A percentile compares a stretch with the other conserved stretches of the same genome.
Evolutionary conservation across 1,284 basidiomycete genomes (phyloP).

Genomic region (Heterobasidion irregulare): DNA sequence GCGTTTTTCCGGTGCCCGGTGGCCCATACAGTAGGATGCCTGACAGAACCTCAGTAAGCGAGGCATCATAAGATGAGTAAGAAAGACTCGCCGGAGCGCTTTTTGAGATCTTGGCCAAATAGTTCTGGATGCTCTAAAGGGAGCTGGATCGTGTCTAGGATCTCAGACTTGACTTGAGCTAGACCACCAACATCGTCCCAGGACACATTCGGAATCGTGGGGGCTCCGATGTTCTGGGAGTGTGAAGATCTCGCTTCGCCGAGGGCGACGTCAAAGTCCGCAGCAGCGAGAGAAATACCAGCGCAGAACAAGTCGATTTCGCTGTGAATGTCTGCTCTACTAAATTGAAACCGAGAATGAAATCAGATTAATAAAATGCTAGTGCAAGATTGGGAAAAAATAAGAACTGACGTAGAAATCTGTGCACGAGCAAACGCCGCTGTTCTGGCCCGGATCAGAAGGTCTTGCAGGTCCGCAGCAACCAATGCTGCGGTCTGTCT

Average conservation of each 20-base stretch:
- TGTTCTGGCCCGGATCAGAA: slow-evolving; percentile 59
- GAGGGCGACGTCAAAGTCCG: slow-evolving; percentile 73
- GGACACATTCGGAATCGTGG: slow-evolving; percentile 91
- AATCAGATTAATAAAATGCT: neutral
- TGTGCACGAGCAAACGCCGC: slow-evolving; percentile 51
- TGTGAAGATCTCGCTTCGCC: slow-evolving; percentile 75
- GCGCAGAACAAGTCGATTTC: slow-evolving; percentile 29
- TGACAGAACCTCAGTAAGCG: slow-evolving; percentile 18
- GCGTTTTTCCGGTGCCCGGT: slow-evolving; percentile 93
- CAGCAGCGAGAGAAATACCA: slow-evolving; percentile 51
- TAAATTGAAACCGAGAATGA: neutral
- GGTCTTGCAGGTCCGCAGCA: slow-evolving; percentile 73
- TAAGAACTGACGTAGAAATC: slow-evolving; percentile 28
- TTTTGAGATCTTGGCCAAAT: slow-evolving; percentile 90
- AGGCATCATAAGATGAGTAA: slow-evolving; percentile 1
- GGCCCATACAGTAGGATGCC: slow-evolving; percentile 90
- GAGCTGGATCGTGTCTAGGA: slow-evolving; percentile 94
- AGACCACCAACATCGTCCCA: slow-evolving; percentile 99
- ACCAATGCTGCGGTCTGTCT: slow-evolving; percentile 90
- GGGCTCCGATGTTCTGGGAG: slow-evolving; percentile 91
- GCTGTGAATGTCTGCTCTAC: slow-evolving; percentile 3
- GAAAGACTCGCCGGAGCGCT: slow-evolving; percentile 74
- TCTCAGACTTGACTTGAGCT: slow-evolving; percentile 84
- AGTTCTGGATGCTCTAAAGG: slow-evolving; percentile 93
- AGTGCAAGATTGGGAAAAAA: neutral